Evolutionary conservation across 192 early-diverging fungal genomes (phyloP).

Genomic region (Entomortierella lignicola): DNA sequence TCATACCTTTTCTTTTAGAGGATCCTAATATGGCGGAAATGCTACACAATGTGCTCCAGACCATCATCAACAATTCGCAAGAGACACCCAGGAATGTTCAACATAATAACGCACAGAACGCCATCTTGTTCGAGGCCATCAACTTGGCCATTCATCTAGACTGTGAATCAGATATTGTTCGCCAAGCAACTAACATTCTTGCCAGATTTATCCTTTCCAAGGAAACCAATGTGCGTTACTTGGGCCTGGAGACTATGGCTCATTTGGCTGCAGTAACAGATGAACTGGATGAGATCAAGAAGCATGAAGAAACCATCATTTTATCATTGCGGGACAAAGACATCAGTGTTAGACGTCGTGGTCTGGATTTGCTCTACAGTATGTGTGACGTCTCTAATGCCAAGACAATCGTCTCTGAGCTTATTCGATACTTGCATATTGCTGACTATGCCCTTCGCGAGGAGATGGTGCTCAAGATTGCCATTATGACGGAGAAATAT

Average conservation of each 20-base stretch:
- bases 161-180: slow-evolving; percentile 86
- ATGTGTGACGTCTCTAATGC: slow-evolving; percentile 96
- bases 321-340: slow-evolving; percentile 96
- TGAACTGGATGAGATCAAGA: slow-evolving; percentile 84
- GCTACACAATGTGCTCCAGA: slow-evolving; percentile 81
- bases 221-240: slow-evolving; percentile 97
- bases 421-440: slow-evolving; percentile 89
- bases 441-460: slow-evolving; percentile 93
- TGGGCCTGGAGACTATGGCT: slow-evolving; percentile 97
- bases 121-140: slow-evolving; percentile 97
- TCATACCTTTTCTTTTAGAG: slow-evolving; percentile 28
- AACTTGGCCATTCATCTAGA: slow-evolving; percentile 95
- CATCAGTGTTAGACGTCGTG: slow-evolving; percentile 94
- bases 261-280: slow-evolving; percentile 89
- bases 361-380: slow-evolving; percentile 94
- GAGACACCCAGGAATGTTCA: slow-evolving; percentile 96
- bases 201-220: slow-evolving; percentile 93
- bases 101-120: slow-evolving; percentile 98
- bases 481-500: slow-evolving; percentile 98
- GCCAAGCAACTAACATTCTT: slow-evolving; percentile 84
- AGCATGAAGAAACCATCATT: slow-evolving; percentile 88
- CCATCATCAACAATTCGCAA: slow-evolving; percentile 86
- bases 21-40: slow-evolving; percentile 65
- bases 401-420: slow-evolving; percentile 88
- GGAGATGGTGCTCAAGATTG: slow-evolving; percentile 99